Evolutionary conservation across 2,329 filamentous ascomycete genomes (phyloP), one percentile per base, ranked within the genome.

Genomic region (Claviceps cyperi): DNA sequence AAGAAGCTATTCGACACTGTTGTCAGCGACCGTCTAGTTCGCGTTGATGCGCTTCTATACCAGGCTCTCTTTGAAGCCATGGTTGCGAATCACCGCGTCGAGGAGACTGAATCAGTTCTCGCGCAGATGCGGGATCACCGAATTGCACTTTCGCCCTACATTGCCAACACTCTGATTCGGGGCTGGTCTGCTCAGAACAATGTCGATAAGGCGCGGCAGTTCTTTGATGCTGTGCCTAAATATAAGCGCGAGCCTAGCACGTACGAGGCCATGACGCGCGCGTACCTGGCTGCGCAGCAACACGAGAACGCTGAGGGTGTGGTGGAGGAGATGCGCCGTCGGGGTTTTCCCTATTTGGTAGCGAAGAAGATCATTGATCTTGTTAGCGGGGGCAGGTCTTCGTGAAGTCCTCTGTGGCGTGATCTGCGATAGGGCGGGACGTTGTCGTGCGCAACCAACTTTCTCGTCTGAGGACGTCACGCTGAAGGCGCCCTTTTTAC

Each of bases 211-310:
- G 86, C 89, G 17, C 80, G 83, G 61, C 70, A 76, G 22, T 81
- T 96, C 54, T 98, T 94, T 63, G 77, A 85, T 52, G 75, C 77
- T n/a, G 82, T 98, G 3, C 78, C 82, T 8, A 76, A 80, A 28
- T 77, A 81, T 50, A 89, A 83, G 69, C 83, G 92, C 51, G 92
- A 98, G 71, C 92, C 92, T 3, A 96, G 89, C 72, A 98, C 92
- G 4, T 98, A 98, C 66, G 92, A 98, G 70, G 90, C 91, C 40
- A 98, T 98, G 92, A 95, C 90, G 5, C 79, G 92, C 44, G 92
- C 92, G 1, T 96, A 84, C 68, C 78, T 98, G 50, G 81, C 88
- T 11, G 84, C 84, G 3, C 87, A 94, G 62, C 81, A 94, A 63
- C 82, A 86, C 36, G 76, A 81, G 46, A 75, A 78, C 51, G 92